Percentiles rank a stretch among this genome's conserved stretches.
phyloP scores from a whole-genome alignment of 148 eudicot genomes.

The Talinum fruticosum region DNA sequence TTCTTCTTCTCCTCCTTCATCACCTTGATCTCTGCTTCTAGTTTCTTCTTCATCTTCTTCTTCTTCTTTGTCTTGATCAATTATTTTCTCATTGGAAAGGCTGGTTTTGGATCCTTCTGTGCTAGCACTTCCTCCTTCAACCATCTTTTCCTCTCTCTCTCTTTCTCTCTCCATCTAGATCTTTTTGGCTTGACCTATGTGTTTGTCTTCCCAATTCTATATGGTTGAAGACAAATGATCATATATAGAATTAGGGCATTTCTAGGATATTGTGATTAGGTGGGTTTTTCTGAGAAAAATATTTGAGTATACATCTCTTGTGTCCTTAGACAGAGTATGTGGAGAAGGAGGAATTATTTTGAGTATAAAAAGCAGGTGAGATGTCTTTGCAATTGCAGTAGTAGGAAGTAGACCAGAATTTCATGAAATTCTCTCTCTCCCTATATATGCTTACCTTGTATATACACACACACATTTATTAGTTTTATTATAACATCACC shows the following conservation, averaged over 20 bases:
- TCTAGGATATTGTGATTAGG: conserved; percentile 13
- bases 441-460: conserved; percentile 12
- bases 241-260: conserved; percentile 10
- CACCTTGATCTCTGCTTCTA: conserved; percentile 6
- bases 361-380: conserved; percentile 25
- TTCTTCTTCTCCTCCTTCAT: conserved; percentile 5
- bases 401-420: conserved; percentile 16
- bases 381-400: conserved; percentile 11
- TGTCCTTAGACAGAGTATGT: conserved; percentile 14
- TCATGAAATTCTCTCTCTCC: conserved; percentile 26
- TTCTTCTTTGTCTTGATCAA: conserved; percentile 21
- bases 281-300: neutral
- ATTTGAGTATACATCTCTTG: conserved; percentile 2
- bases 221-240: conserved; percentile 4
- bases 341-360: conserved; percentile 24
- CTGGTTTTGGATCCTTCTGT: conserved; percentile 43
- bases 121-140: conserved; percentile 25
- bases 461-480: conserved; percentile 10
- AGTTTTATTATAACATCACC: neutral
- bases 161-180: conserved; percentile 3
- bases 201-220: conserved; percentile 5
- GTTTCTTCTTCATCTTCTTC: conserved; percentile 24
- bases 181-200: conserved; percentile 12
- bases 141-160: conserved; percentile 18
- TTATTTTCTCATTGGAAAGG: conserved; percentile 21